A percentile compares a stretch with the other conserved stretches of the same genome.
phyloP scores from a whole-genome alignment of 2,329 filamentous ascomycete species.

The Chrysoporthe cubensis region DNA sequence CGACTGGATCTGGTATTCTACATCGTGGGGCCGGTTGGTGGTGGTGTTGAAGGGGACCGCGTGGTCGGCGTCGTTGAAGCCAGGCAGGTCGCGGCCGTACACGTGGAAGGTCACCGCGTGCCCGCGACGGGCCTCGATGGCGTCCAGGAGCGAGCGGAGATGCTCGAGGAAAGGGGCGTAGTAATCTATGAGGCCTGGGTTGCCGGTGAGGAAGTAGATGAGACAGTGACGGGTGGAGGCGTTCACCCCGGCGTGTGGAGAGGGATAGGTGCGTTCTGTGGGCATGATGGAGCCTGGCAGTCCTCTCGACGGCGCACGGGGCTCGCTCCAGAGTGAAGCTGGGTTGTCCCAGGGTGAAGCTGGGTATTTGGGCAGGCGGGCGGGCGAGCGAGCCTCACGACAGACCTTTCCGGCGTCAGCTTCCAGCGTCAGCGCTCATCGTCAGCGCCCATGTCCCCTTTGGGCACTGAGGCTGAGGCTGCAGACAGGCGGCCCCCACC shows the following conservation, averaged over 20 bases:
- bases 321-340: too few relatives aligned
- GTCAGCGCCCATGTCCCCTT: background rate
- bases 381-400: background rate
- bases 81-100: constrained; percentile 60
- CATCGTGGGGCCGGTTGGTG: constrained; percentile 49
- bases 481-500: background rate
- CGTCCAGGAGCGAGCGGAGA: constrained; percentile 58
- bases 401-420: too few relatives aligned
- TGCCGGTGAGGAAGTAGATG: constrained; percentile 76
- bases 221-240: constrained; percentile 44
- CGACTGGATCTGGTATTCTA: constrained; percentile 58
- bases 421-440: too few relatives aligned
- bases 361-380: background rate
- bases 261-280: constrained; percentile 20
- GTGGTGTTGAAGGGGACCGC: constrained; percentile 44
- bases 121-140: constrained; percentile 37
- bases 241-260: constrained; percentile 22
- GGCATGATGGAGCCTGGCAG: constrained; percentile 10
- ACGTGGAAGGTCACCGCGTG: constrained; percentile 52
- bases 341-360: too few relatives aligned
- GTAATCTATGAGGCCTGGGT: constrained; percentile 76
- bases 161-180: constrained; percentile 69
- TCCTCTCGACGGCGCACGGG: background rate
- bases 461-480: background rate
- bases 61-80: constrained; percentile 60